Evolutionary conservation across 768 basidiomycete species (phyloP).

Genomic region (Pisolithus microcarpus): DNA sequence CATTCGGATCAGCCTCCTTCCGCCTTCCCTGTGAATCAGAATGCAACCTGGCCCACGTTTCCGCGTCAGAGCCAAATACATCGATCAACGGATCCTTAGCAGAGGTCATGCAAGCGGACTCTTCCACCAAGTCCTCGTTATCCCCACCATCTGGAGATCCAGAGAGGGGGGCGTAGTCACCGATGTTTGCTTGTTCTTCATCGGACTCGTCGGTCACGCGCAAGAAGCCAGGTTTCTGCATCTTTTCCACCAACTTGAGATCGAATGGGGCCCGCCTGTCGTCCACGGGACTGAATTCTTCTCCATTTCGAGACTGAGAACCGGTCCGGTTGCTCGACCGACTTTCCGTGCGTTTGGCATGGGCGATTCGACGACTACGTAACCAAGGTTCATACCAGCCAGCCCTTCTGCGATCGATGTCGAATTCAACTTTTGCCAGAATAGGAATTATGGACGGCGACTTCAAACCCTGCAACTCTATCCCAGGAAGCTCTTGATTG

Average conservation of each 20-base stretch:
- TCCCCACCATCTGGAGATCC: slow-evolving; percentile 18
- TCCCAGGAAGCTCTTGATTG: slow-evolving; percentile 36
- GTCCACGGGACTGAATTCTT: slow-evolving; percentile 17
- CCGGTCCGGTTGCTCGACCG: slow-evolving; percentile 22
- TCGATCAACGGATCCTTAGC: slow-evolving; percentile 49
- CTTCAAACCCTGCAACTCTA: slow-evolving; percentile 60
- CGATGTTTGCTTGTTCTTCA: slow-evolving; percentile 24
- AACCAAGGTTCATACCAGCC: slow-evolving; percentile 85
- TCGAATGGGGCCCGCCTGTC: slow-evolving; percentile 37
- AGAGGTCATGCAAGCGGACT: slow-evolving; percentile 34
- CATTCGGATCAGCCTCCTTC: slow-evolving; percentile 32
- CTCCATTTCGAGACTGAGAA: slow-evolving; percentile 16
- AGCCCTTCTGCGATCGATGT: slow-evolving; percentile 76
- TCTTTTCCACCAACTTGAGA: slow-evolving; percentile 44
- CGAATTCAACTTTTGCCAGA: slow-evolving; percentile 92
- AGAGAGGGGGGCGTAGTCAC: slow-evolving; percentile 24
- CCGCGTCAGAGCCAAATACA: slow-evolving; percentile 60
- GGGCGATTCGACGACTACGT: slow-evolving; percentile 53
- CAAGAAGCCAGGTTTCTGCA: slow-evolving; percentile 34
- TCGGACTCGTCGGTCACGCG: slow-evolving; percentile 18
- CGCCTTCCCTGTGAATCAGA: slow-evolving; percentile 24
- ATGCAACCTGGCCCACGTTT: slow-evolving; percentile 54
- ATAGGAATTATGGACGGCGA: slow-evolving; percentile 69
- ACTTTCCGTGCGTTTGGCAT: slow-evolving; percentile 51
- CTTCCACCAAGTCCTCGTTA: slow-evolving; percentile 30